Evolutionary conservation across 352 stramenopile genomes (phyloP).

Genomic region (Phytopythium litorale): DNA sequence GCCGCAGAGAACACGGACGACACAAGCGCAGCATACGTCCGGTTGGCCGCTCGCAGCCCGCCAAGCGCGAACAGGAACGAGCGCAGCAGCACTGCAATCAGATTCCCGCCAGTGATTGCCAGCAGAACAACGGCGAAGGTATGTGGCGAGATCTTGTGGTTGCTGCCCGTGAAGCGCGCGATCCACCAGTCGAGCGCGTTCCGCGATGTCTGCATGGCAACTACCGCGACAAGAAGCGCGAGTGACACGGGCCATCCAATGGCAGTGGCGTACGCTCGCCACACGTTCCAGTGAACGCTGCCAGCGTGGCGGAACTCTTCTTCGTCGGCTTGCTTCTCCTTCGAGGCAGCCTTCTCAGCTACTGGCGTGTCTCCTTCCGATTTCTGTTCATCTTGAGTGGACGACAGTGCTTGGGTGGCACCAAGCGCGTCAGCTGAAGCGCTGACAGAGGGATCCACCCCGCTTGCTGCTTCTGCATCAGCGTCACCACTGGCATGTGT

Average conservation of each 20-base stretch:
- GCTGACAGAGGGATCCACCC: neutral
- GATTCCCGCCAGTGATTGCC: slow-evolving; percentile 66
- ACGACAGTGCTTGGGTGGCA: neutral
- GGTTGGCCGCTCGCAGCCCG: slow-evolving; percentile 59
- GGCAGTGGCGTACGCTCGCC: slow-evolving; percentile 48
- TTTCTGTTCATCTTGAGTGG: neutral
- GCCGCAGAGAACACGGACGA: slow-evolving; percentile 48
- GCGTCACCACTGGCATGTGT: neutral
- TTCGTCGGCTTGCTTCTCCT: slow-evolving; percentile 4
- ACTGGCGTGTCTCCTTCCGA: slow-evolving; percentile 5
- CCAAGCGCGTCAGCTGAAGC: neutral
- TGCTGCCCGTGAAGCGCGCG: slow-evolving; percentile 20
- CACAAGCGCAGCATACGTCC: slow-evolving; percentile 56
- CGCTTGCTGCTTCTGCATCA: neutral
- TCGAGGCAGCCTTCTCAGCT: neutral
- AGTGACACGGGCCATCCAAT: slow-evolving; percentile 48
- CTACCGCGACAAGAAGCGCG: slow-evolving; percentile 44
- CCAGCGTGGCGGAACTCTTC: slow-evolving; percentile 69
- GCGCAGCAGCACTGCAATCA: slow-evolving; percentile 59
- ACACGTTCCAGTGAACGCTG: slow-evolving; percentile 49
- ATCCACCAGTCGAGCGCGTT: slow-evolving; percentile 86
- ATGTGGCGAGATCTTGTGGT: slow-evolving; percentile 40
- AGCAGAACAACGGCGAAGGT: slow-evolving; percentile 57
- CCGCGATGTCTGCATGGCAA: slow-evolving; percentile 72
- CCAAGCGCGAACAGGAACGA: slow-evolving; percentile 86